Evolutionary conservation across 495 filamentous ascomycete species (phyloP).

Genomic region (Amphirosellinia nigrospora): DNA sequence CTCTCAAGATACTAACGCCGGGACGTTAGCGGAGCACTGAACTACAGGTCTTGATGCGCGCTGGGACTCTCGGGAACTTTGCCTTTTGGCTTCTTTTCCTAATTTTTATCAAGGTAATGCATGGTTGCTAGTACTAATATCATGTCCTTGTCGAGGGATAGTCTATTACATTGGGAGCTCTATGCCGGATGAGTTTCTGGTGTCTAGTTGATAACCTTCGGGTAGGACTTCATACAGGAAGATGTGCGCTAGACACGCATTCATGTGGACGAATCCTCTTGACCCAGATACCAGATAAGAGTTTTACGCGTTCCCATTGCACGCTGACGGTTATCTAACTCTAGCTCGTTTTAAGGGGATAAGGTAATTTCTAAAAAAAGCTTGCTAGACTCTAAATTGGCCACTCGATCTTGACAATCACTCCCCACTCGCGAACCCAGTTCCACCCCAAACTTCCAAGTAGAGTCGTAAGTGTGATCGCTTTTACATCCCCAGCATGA

Average conservation of each 20-base stretch:
- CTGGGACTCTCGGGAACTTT: not conserved
- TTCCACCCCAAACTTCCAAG: too few relatives aligned
- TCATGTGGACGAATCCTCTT: not conserved
- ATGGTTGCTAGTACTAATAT: not conserved
- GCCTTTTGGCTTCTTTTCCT: not conserved
- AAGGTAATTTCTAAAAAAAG: too few relatives aligned
- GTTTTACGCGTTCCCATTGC: not conserved
- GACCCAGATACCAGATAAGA: not conserved
- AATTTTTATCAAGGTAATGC: not conserved
- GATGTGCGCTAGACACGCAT: not conserved
- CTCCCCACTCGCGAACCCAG: too few relatives aligned
- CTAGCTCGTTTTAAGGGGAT: too few relatives aligned
- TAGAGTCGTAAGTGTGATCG: too few relatives aligned
- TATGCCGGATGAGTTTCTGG: not conserved
- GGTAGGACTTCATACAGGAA: not conserved
- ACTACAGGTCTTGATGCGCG: not conserved
- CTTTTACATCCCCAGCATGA: not conserved
- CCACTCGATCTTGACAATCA: too few relatives aligned
- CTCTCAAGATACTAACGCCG: too few relatives aligned
- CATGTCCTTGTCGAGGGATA: not conserved
- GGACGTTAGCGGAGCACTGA: not conserved
- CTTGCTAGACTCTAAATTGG: too few relatives aligned
- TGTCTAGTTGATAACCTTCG: not conserved
- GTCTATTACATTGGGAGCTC: not conserved
- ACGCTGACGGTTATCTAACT: too few relatives aligned